phyloP scores from a whole-genome alignment of 805 yeast genomes.

The Ogataea siamensis region DNA sequence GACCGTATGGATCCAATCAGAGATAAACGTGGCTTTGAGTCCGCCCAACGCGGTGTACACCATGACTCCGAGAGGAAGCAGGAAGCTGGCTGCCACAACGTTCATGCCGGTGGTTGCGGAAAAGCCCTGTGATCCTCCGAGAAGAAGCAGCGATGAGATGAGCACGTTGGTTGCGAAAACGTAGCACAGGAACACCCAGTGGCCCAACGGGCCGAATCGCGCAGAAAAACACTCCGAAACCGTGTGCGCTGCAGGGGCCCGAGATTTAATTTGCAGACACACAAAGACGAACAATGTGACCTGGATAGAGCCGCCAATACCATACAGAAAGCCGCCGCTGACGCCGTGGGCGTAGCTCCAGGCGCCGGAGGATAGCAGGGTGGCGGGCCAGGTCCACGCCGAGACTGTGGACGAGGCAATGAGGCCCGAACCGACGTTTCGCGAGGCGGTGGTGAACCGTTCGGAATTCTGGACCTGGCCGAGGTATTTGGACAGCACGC shows the following conservation, averaged over 20 bases:
- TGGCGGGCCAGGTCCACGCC: conserved; percentile 33
- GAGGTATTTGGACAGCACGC: conserved; percentile 17
- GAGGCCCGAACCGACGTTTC: conserved; percentile 20
- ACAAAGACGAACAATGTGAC: conserved; percentile 30
- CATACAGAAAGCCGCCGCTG: conserved; percentile 30
- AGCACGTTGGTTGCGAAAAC: conserved; percentile 24
- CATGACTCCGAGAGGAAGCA: conserved; percentile 36
- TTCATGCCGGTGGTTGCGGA: conserved; percentile 14
- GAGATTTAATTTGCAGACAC: conserved; percentile 30
- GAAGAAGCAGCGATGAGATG: conserved; percentile 30
- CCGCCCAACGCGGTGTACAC: conserved; percentile 38
- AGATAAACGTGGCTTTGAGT: conserved; percentile 35
- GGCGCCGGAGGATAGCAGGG: conserved; percentile 28
- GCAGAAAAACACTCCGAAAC: conserved; percentile 32
- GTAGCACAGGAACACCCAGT: conserved; percentile 11
- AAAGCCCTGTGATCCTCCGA: conserved; percentile 23
- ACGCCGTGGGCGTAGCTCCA: conserved; percentile 27
- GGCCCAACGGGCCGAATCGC: conserved; percentile 30
- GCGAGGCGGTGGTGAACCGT: conserved; percentile 26
- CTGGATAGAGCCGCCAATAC: conserved; percentile 28
- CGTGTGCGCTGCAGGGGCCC: conserved; percentile 31
- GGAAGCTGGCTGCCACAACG: conserved; percentile 26
- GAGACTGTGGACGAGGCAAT: conserved; percentile 25
- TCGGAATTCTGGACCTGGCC: conserved; percentile 25
- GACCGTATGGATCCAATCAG: conserved; percentile 36